Base-by-base conservation (phyloP, 1,139 yeast species). In the Taphrina communis region DNA sequence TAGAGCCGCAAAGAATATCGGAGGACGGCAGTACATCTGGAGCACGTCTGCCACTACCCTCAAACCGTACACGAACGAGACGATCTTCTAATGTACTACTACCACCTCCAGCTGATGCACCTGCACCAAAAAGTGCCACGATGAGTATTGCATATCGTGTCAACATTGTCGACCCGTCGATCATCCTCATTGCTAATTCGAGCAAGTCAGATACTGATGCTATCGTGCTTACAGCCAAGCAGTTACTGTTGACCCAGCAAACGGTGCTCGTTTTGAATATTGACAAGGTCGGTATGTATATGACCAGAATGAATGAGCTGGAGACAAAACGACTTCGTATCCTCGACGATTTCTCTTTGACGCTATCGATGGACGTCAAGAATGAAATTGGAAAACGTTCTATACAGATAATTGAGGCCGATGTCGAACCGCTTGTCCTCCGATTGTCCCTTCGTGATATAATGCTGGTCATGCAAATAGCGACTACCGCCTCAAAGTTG, bases 361-460 rank as follows among this genome's bases (percentile, higher is more conserved):
- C 93, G 0, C 83, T 90, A 72, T 85, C 91, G 0, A 81, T 89
- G 71, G 97, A 93, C 75, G 82, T 85, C 14, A 81, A 93, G 55
- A 88, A 88, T 0, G 85, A 95, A 0, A 84, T 87, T 0, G 77
- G 81, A 0, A 83, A 84, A 0, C 84, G 84, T 14, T 82, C 84
- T 66, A 76, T 90, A 68, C 87, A 96, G 0, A 82, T 83, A 46
- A 82, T 92, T 39, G 88, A 87, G 70, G 83, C 89, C 4, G 85
- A 92, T 0, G 82, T 94, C 50, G 97, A 94, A 71, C 96, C 96
- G 0, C 78, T 95, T 56, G 81, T 93, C 48, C 77, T 94, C 76
- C 84, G 98, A 72, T 84, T 95, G 19, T 92, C 98, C 0, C 79
- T 94, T 69, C 83, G 97, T 72, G 99, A 95, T 80, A 89, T 95